Evolutionary conservation across 371 early-diverging fungal species (phyloP), one percentile per base, ranked within the genome.

Genomic region (Actinomucor elegans): DNA sequence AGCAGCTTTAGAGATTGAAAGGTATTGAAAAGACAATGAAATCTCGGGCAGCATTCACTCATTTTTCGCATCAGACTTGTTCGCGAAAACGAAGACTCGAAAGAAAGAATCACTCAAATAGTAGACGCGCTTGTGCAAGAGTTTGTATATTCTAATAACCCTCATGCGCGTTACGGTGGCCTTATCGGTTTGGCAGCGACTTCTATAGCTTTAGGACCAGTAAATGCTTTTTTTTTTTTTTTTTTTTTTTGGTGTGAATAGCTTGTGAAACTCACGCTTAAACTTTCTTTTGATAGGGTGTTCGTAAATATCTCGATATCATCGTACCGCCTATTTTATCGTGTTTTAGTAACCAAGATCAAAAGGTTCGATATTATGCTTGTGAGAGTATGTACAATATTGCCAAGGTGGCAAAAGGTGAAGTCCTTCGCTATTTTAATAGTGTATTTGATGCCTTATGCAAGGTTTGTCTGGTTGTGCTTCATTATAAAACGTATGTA

Each of bases 361-460:
- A 88, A 17, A 78, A 89, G 20, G 94, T 96, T 24, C 79, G 95
- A 26, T 97, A 94, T 69, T 96, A 94, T 79, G 94, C 94, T 4
- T 94, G 94, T 56, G 97, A 97, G 70, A 82, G 85, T 42, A 86
- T 96, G 86, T 97, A 97, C 67, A 97, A 97, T 65, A 93, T 97
- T 41, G 88, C 90, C 23, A 97, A 97, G 55, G 94, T 93, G 5
- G 92, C 94, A 21, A 79, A 91, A 46, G 89, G 88, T 3, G 83
- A 85, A 46, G 85, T 95, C 4, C 68, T 96, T 46, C 71, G 84
- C 28, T 94, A 84, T 63, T 97, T 97, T 50, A 96, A 94, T 68
- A 94, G 94, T 40, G 83, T 96, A 4, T 94, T 96, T 76, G 96
- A 97, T 61, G 90, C 87, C 23, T 73, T 97, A 69, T 85, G 92